Base-by-base conservation (phyloP, 2,329 filamentous ascomycete genomes). In the Botrytis aclada region DNA sequence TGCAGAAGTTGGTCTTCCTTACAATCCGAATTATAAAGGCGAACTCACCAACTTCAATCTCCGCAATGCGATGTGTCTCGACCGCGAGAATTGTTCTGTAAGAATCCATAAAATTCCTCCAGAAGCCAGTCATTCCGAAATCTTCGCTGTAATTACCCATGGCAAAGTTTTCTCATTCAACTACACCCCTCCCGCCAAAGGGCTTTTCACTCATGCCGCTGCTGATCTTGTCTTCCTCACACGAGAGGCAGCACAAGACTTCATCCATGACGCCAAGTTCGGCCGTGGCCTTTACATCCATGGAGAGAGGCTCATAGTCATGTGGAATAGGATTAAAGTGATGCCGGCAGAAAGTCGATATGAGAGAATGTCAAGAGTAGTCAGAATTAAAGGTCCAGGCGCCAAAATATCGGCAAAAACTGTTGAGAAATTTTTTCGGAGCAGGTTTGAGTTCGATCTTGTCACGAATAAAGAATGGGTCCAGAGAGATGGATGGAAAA, bases 161-260 rank as follows among this genome's bases (percentile, higher is more conserved):
- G 76, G 75, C 32, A 74, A 74, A 25, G 71, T 77, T 3, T 75
- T 71, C 14, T 51, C 67, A 5, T 74, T 74, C 32, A 65, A 72
- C 29, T 66, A 69, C 37, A 70, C 62, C 34, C n/a, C 8, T 14
- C 41, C 74, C 0, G 16, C 69, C 1, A 16, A 58, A 29, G 25
- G 29, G 7, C 16, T 71, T 18, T 65, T 70, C 14, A 18, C 51
- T 8, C 47, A 56, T 3, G 62, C 56, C 3, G 75, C 74, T 18
- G 72, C 72, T 3, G 67, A 72, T 20, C 54, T 75, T 22, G 71
- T 66, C 25, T 77, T 77, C 51, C 45, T 72, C 8, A 72, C 69
- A 9, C 63, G 72, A 7, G 62, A 37, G 8, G 70, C 66, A 12
- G 76, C 74, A n/a, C 70, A 72, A 39, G n/a, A 47, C 0, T 75